Conservation (phyloP, 2,329 filamentous ascomycete species). For the Fusarium oxysporum region DNA sequence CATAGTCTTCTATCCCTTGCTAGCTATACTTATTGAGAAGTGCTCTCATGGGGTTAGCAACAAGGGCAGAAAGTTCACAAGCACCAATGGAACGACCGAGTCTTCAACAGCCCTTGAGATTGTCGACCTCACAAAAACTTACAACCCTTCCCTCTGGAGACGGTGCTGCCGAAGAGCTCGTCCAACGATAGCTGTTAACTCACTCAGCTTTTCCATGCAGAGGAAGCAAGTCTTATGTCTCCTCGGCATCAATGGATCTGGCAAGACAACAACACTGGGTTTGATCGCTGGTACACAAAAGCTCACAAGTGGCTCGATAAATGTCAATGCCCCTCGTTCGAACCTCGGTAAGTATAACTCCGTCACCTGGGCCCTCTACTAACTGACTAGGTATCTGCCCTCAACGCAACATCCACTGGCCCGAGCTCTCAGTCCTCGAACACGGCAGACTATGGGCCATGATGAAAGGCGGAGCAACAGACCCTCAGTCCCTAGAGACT, state of each 20-base stretch:
- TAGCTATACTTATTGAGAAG: background rate
- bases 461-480: slow-evolving; percentile 10
- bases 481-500: slow-evolving; percentile 40
- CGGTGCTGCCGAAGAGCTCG: background rate
- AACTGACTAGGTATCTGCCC: slow-evolving; percentile 7
- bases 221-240: slow-evolving; percentile 72
- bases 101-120: background rate
- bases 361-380: slow-evolving; percentile 16
- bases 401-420: slow-evolving; percentile 21
- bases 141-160: background rate
- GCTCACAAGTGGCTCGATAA: background rate
- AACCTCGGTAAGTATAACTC: background rate
- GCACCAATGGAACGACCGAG: background rate
- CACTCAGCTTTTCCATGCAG: background rate
- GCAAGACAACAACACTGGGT: slow-evolving; percentile 85
- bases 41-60: background rate
- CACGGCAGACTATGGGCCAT: slow-evolving; percentile 4
- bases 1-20: background rate
- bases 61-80: background rate
- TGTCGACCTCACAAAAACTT: background rate
- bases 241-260: slow-evolving; percentile 84
- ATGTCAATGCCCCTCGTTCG: background rate
- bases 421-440: slow-evolving; percentile 10
- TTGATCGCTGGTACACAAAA: slow-evolving; percentile 78
- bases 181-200: background rate